These are phyloP conservation scores for Microstroma glucosiphilum DNA, from an alignment of 1,284 basidiomycete genomes.

Conservation along the genomic window DNA sequence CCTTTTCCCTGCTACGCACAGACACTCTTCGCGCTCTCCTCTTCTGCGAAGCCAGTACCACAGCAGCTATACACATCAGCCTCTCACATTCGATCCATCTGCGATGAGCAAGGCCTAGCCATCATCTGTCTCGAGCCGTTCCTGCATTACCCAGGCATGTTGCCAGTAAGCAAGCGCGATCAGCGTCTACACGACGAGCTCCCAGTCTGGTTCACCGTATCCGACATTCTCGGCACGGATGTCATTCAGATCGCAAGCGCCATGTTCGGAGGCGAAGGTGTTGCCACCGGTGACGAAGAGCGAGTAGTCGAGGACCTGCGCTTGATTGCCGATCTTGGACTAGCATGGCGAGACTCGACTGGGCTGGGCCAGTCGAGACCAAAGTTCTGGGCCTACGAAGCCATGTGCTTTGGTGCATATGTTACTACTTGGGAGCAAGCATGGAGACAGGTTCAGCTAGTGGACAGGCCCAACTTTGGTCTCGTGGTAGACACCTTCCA, in stretches of 20 bases:
- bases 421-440: conserved; percentile 47
- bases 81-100: not conserved
- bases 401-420: conserved; percentile 38
- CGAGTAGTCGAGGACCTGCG: conserved; percentile 14
- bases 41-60: conserved; percentile 1
- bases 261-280: conserved; percentile 10
- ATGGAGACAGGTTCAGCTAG: conserved; percentile 43
- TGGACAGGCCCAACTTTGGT: conserved; percentile 47
- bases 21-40: conserved; percentile 13
- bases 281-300: conserved; percentile 11
- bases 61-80: not conserved
- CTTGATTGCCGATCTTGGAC: conserved; percentile 13
- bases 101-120: not conserved
- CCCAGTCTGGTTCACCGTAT: conserved; percentile 6
- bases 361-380: conserved; percentile 4
- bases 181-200: conserved; percentile 8
- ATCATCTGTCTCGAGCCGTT: conserved; percentile 9
- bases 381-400: conserved; percentile 33
- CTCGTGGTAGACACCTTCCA: conserved; percentile 53
- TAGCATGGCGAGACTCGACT: not conserved
- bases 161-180: conserved; percentile 5
- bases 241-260: conserved; percentile 21
- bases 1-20: conserved; percentile 8
- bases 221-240: conserved; percentile 9
- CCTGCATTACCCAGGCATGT: conserved; percentile 10